Base-by-base conservation (phyloP, 345 rosid species). In the Aquilaria yunnanensis region DNA sequence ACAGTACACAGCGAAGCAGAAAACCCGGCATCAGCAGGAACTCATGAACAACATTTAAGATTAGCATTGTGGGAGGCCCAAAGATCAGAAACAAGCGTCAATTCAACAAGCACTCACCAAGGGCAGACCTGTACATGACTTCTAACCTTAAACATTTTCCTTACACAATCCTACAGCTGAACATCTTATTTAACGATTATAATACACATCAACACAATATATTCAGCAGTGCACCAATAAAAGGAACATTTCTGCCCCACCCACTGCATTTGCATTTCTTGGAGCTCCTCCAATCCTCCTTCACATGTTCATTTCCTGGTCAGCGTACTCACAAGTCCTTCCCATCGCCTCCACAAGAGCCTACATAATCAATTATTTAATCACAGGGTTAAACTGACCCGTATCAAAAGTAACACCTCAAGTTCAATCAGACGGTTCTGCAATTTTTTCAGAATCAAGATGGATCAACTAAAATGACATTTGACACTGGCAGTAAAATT, bases 341-440 rank as follows among this genome's bases (percentile, higher is more conserved):
- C 66, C 64, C 67, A 67, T 63, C 77, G 61, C 11, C 61, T 60
- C 72, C 11, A 63, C 75, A 62, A 54, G 77, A 62, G 77, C 77
- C 81, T 80, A 60, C 60, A 47, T 3, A 45, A 12, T 29, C 13
- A 46, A 32, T 52, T 49, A 29, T 0, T n/a, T 51, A 30, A 54
- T 46, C 3, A 14, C 43, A 32, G 10, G 45, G 12, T 52, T 53
- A 54, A 32, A n/a, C 31, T 12, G 12, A 53, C 12, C 37, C 52
- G 51, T 43, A 14, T 52, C 14, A 14, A 53, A 52, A 3, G 6
- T 16, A 12, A 16, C 2, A 52, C 3, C 31, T 54, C 10, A 29
- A 13, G 6, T 52, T 52, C 56, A 14, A 54, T 23, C 23, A 23
- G 23, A 23, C 23, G 23, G 23, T 23, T 23, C 23, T 23, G 23